Base-by-base conservation (phyloP, 371 early-diverging fungal genomes). In the Rhizopus stolonifer region DNA sequence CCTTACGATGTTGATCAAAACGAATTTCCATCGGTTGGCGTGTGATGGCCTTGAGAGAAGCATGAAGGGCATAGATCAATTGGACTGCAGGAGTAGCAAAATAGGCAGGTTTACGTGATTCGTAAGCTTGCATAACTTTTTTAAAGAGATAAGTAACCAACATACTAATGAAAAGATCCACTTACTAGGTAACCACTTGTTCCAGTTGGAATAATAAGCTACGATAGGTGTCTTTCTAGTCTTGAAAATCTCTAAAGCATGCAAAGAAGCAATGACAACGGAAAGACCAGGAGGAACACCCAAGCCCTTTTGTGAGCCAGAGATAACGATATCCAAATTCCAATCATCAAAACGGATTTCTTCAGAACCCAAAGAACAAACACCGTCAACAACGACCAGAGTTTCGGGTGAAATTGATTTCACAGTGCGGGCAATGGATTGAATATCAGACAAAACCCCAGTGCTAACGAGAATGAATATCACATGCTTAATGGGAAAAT, bases 81-180 rank as follows among this genome's bases (percentile, higher is more conserved):
- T 95, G 95, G 40, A 98, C 98, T 43, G 95, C 89, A 13, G 98
- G 98, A n/a, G 98, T 98, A 53, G 94, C 96, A 78, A 96, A 98
- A 79, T 98, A 98, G 44, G 85, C 82, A 24, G 92, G 89, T 60
- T 90, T 87, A 61, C 95, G 88, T 7, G 87, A 82, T 76, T 95
- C 96, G 67, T 96, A 97, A 17, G 92, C 88, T 52, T 87, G 69
- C 96, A 96, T 96, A 68, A 97, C 92, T 67, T n/a, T n/a, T n/a
- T n/a, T n/a, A n/a, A 84, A 68, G 18, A 40, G 8, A 32, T 52
- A 44, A 33, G 15, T 24, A 18, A 34, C n/a, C n/a, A 29, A 23
- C 43, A 42, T 21, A 42, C 10, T 4, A 17, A 15, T 17, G 24
- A 18, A 14, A 13, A 17, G 17, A 17, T 50, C 9, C 11, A 55